Percentiles rank a stretch among this genome's conserved stretches.
Conservation (phyloP, 805 yeast genomes). For the Candida glaebosa region DNA sequence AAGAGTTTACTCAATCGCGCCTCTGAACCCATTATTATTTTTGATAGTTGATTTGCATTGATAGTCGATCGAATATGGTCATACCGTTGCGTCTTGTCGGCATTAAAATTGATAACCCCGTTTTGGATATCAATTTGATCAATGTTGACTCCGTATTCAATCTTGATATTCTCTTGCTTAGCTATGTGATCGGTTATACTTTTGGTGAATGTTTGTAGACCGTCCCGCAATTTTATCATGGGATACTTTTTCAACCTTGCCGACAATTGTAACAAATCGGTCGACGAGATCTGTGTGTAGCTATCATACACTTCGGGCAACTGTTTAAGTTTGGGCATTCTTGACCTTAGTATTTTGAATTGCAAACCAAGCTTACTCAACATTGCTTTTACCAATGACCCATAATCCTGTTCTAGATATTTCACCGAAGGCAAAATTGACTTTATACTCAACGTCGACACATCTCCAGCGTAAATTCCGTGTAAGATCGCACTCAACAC, state of each 20-base stretch:
- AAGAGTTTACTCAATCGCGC: slow-evolving; percentile 14
- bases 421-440: slow-evolving; percentile 56
- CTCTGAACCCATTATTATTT: slow-evolving; percentile 19
- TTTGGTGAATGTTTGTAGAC: slow-evolving; percentile 53
- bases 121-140: slow-evolving; percentile 15
- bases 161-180: slow-evolving; percentile 36
- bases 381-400: slow-evolving; percentile 52
- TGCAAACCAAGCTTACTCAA: not conserved
- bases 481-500: slow-evolving; percentile 78
- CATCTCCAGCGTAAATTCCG: slow-evolving; percentile 85
- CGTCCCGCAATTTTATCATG: slow-evolving; percentile 55
- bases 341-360: not conserved
- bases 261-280: slow-evolving; percentile 36
- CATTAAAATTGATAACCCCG: slow-evolving; percentile 14
- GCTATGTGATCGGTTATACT: slow-evolving; percentile 37
- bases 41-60: slow-evolving; percentile 39
- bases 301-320: slow-evolving; percentile 2
- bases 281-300: slow-evolving; percentile 6
- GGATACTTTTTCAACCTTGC: slow-evolving; percentile 50
- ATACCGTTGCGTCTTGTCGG: slow-evolving; percentile 19
- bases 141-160: slow-evolving; percentile 29
- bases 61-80: slow-evolving; percentile 64
- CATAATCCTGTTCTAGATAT: slow-evolving; percentile 55
- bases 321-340: not conserved
- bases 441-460: slow-evolving; percentile 58